These are phyloP conservation scores for Aspergillus felis DNA, from an alignment of 2,329 filamentous ascomycete species.

Conservation along the genomic window DNA sequence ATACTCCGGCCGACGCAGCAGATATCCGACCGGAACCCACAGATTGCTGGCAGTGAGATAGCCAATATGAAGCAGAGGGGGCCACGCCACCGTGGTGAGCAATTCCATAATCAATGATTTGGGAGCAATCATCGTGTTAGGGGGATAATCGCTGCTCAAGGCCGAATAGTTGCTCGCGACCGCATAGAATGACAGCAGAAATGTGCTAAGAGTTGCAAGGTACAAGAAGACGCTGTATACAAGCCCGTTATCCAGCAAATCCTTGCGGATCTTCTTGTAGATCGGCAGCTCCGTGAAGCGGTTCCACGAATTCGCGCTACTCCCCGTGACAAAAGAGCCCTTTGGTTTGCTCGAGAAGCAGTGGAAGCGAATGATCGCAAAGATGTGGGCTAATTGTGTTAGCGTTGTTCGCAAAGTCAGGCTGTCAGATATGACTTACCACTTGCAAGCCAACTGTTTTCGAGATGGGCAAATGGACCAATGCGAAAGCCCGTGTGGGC, in stretches of 20 bases:
- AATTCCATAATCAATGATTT: neutral
- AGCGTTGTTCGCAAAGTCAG: neutral
- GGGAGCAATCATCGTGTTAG: neutral
- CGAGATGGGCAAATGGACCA: slow-evolving; percentile 21
- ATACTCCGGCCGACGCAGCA: slow-evolving; percentile 15
- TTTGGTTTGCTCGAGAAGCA: slow-evolving; percentile 21
- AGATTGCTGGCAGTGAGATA: slow-evolving; percentile 14
- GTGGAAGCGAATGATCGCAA: slow-evolving; percentile 20
- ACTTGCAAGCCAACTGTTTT: slow-evolving; percentile 26
- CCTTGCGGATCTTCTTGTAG: slow-evolving; percentile 7
- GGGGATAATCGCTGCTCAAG: neutral
- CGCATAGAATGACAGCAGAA: neutral
- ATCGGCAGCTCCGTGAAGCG: slow-evolving; percentile 2
- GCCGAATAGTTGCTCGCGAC: too few relatives aligned
- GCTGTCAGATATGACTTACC: slow-evolving; percentile 13
- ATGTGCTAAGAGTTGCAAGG: slow-evolving; percentile 6
- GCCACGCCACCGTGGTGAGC: slow-evolving; percentile 18
- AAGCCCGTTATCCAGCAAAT: slow-evolving; percentile 17
- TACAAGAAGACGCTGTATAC: slow-evolving; percentile 14
- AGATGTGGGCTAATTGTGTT: slow-evolving; percentile 16
- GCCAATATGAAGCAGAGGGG: slow-evolving; percentile 19
- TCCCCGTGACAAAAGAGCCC: slow-evolving; percentile 29
- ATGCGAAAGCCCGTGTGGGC: slow-evolving; percentile 19
- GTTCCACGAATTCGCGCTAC: slow-evolving; percentile 24
- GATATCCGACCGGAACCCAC: slow-evolving; percentile 18